Percentiles rank a stretch among this genome's conserved stretches.
Evolutionary conservation across 768 basidiomycete species (phyloP).

Genomic region (Lactarius evosmus): DNA sequence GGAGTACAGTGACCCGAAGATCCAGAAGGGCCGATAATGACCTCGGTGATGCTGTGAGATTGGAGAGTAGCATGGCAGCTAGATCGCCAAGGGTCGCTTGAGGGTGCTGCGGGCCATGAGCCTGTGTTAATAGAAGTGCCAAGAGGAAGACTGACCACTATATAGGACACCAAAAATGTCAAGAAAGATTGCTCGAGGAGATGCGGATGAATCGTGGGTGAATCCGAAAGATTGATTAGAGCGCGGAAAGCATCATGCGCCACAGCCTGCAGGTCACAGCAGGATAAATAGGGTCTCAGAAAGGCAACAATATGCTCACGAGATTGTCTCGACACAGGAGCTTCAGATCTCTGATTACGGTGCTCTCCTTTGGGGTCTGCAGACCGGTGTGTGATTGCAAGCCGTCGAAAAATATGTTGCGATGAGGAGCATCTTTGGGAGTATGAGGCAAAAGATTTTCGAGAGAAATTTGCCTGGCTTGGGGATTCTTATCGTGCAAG

Average conservation of each 20-base stretch:
- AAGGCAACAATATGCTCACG: slow-evolving; percentile 41
- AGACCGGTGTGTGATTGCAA: slow-evolving; percentile 52
- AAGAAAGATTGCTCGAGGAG: slow-evolving; percentile 74
- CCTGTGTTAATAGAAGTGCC: background rate
- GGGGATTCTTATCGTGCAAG: slow-evolving; percentile 79
- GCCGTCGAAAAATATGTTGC: slow-evolving; percentile 71
- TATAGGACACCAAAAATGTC: slow-evolving; percentile 82
- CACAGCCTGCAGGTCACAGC: slow-evolving; percentile 51
- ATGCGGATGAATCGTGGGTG: slow-evolving; percentile 58
- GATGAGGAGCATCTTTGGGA: slow-evolving; percentile 61
- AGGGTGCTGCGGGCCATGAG: slow-evolving; percentile 38
- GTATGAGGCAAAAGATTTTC: slow-evolving; percentile 82
- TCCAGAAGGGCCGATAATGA: slow-evolving; percentile 62
- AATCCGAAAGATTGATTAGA: slow-evolving; percentile 90
- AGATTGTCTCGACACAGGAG: slow-evolving; percentile 85
- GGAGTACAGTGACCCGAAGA: slow-evolving; percentile 63
- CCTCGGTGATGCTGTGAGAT: slow-evolving; percentile 72
- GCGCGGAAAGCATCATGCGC: slow-evolving; percentile 96
- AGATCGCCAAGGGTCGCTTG: slow-evolving; percentile 89
- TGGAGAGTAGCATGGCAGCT: slow-evolving; percentile 96
- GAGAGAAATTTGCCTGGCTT: slow-evolving; percentile 84
- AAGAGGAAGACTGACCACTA: slow-evolving; percentile 59
- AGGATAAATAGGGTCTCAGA: slow-evolving; percentile 4
- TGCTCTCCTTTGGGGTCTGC: slow-evolving; percentile 57
- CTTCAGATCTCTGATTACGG: slow-evolving; percentile 77